These are phyloP conservation scores for Tolypocladium cylindrosporum DNA, from an alignment of 2,329 filamentous ascomycete genomes.

Conservation along the genomic window DNA sequence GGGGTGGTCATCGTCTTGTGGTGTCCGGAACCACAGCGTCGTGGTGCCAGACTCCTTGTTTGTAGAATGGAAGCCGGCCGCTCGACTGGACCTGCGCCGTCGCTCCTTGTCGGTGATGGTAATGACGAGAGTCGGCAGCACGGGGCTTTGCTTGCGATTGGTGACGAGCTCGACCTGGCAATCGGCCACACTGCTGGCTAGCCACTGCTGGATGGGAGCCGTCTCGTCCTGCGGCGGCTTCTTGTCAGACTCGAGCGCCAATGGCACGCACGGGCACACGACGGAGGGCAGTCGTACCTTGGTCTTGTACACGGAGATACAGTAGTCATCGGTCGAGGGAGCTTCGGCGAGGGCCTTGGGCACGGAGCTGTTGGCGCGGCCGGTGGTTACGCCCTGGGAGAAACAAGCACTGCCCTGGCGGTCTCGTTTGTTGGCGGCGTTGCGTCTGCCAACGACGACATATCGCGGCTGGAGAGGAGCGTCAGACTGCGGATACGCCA, in stretches of 20 bases:
- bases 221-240: slow-evolving; percentile 30
- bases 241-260: neutral
- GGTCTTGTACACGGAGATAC: slow-evolving; percentile 45
- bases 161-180: slow-evolving; percentile 50
- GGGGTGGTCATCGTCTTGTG: slow-evolving; percentile 38
- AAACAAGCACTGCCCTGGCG: slow-evolving; percentile 24
- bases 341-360: slow-evolving; percentile 24
- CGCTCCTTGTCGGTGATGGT: slow-evolving; percentile 50
- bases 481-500: slow-evolving; percentile 8
- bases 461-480: slow-evolving; percentile 40
- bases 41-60: slow-evolving; percentile 38
- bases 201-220: slow-evolving; percentile 44
- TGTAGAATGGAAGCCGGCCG: slow-evolving; percentile 42
- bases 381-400: slow-evolving; percentile 28
- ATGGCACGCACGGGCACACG: slow-evolving; percentile 9
- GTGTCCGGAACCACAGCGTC: slow-evolving; percentile 46
- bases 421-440: slow-evolving; percentile 20
- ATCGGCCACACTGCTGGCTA: slow-evolving; percentile 40
- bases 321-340: slow-evolving; percentile 29
- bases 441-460: slow-evolving; percentile 40
- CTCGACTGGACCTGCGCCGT: slow-evolving; percentile 55
- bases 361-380: slow-evolving; percentile 25
- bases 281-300: slow-evolving; percentile 29
- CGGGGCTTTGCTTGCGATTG: slow-evolving; percentile 51
- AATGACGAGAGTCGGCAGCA: slow-evolving; percentile 49